Evolutionary conservation across 2,329 filamentous ascomycete genomes (phyloP).

Genomic region (Periconia sp.): DNA sequence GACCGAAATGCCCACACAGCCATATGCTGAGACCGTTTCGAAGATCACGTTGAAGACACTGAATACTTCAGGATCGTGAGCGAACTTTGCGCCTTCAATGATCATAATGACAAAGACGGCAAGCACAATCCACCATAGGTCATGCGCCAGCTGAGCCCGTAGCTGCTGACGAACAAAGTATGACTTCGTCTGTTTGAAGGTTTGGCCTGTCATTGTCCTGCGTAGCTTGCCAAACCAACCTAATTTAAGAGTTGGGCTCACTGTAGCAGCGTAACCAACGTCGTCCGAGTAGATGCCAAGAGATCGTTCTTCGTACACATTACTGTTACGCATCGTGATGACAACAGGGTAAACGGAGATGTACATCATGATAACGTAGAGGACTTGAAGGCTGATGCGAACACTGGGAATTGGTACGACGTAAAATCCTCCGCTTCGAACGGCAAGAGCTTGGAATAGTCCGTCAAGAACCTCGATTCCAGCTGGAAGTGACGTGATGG

Average conservation of each 20-base stretch:
- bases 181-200: constrained; percentile 33
- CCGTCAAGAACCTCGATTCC: constrained; percentile 61
- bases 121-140: constrained; percentile 54
- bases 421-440: constrained; percentile 58
- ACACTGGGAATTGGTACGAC: constrained; percentile 57
- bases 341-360: constrained; percentile 67
- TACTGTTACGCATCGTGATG: constrained; percentile 66
- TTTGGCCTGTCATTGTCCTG: constrained; percentile 8
- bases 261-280: too few species aligned
- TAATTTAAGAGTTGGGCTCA: too few species aligned
- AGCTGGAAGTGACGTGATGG: constrained; percentile 53
- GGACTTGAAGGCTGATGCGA: constrained; percentile 62
- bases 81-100: constrained; percentile 48
- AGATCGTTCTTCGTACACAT: constrained; percentile 66
- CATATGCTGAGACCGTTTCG: constrained; percentile 49
- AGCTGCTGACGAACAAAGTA: constrained; percentile 52
- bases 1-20: constrained; percentile 53
- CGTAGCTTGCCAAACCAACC: constrained; percentile 18
- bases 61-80: constrained; percentile 42
- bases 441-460: constrained; percentile 63
- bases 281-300: constrained; percentile 63
- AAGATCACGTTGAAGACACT: constrained; percentile 55
- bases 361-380: constrained; percentile 69
- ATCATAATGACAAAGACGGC: constrained; percentile 55
- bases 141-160: constrained; percentile 54